Evolutionary conservation across 768 basidiomycete species (phyloP).

Genomic region (Pleurotus citrinopileatus): DNA sequence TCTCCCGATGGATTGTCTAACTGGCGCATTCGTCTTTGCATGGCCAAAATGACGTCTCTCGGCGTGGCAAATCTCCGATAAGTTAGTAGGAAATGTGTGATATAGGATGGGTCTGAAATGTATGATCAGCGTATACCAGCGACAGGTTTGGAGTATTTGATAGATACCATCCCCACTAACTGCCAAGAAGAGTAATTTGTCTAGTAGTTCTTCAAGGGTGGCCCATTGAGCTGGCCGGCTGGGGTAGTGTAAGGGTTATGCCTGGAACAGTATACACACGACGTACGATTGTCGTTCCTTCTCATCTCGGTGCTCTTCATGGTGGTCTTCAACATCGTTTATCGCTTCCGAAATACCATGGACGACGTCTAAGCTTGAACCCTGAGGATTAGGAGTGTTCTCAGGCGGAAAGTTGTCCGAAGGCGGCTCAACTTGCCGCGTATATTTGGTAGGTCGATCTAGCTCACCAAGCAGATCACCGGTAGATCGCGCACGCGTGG

Average conservation of each 20-base stretch:
- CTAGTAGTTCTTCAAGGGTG: slow-evolving; percentile 74
- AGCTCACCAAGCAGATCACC: slow-evolving; percentile 42
- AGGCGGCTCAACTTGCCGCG: slow-evolving; percentile 19
- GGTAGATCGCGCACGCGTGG: slow-evolving; percentile 54
- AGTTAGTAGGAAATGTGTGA: slow-evolving; percentile 78
- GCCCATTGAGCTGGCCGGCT: slow-evolving; percentile 68
- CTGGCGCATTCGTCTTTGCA: slow-evolving; percentile 84
- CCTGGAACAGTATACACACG: too few relatives aligned
- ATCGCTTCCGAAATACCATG: slow-evolving; percentile 11
- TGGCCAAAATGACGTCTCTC: slow-evolving; percentile 74
- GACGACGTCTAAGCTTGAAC: slow-evolving; percentile 11
- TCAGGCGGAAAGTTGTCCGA: neutral
- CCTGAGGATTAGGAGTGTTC: slow-evolving; percentile 10
- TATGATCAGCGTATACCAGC: slow-evolving; percentile 9
- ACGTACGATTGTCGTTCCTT: slow-evolving; percentile 54
- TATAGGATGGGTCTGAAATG: slow-evolving; percentile 65
- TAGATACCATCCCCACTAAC: slow-evolving; percentile 78
- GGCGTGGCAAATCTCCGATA: slow-evolving; percentile 83
- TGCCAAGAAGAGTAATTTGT: slow-evolving; percentile 78
- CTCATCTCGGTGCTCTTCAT: slow-evolving; percentile 27
- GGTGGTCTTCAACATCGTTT: slow-evolving; percentile 19
- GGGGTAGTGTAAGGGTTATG: slow-evolving; percentile 8
- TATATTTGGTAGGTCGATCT: slow-evolving; percentile 31
- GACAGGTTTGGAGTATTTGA: neutral
- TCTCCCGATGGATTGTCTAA: slow-evolving; percentile 71